These are phyloP conservation scores for Irpex lacteus DNA, from an alignment of 1,284 basidiomycete species.

Conservation along the genomic window DNA sequence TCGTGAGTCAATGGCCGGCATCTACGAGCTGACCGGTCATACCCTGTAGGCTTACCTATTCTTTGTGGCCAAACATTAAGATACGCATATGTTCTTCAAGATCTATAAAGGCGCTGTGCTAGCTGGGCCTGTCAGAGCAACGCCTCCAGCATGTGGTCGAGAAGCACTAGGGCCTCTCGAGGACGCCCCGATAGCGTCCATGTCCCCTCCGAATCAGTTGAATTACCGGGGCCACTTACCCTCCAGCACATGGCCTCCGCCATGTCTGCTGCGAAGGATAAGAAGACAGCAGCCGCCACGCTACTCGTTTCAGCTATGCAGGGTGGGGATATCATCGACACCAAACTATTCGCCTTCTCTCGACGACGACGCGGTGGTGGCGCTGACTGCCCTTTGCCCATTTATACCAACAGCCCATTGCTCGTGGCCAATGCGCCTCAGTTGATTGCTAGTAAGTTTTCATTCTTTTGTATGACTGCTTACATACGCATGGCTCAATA, in stretches of 20 bases:
- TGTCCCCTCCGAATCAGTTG: not conserved
- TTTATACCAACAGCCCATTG: slow-evolving; percentile 13
- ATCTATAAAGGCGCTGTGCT: too few relatives aligned
- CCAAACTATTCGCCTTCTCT: slow-evolving; percentile 16
- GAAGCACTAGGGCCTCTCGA: too few relatives aligned
- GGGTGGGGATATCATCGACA: slow-evolving; percentile 13
- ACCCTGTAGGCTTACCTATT: too few relatives aligned
- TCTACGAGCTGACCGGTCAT: too few relatives aligned
- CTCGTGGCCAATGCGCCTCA: slow-evolving; percentile 6
- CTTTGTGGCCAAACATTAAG: too few relatives aligned
- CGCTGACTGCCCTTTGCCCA: slow-evolving; percentile 4
- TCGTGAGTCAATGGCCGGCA: too few relatives aligned
- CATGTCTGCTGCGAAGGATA: not conserved
- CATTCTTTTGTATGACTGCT: not conserved
- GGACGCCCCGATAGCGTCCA: not conserved
- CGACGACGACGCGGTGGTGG: slow-evolving; percentile 8
- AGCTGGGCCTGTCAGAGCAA: too few relatives aligned
- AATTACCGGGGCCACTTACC: not conserved
- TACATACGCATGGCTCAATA: not conserved
- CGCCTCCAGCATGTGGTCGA: too few relatives aligned
- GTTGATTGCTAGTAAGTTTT: slow-evolving; percentile 15
- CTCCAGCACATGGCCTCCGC: not conserved
- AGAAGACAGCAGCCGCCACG: not conserved
- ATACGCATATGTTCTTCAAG: too few relatives aligned
- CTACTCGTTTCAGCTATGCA: not conserved